Evolutionary conservation across 2,329 filamentous ascomycete genomes (phyloP).

Genomic region (Ceratocystis eucalypticola): DNA sequence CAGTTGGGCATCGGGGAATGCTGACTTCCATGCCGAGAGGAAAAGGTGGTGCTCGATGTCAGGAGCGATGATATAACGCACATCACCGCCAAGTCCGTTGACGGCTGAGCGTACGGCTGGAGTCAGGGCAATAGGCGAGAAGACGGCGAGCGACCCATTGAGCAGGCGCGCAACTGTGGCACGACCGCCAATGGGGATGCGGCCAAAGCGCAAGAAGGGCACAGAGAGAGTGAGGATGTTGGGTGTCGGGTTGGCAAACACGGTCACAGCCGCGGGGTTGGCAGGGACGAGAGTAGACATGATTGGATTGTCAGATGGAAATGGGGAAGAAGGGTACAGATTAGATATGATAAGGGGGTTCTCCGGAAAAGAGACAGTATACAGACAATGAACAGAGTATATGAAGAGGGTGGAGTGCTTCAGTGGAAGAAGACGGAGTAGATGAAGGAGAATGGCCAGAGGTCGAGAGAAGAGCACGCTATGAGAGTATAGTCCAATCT

Average conservation of each 20-base stretch:
- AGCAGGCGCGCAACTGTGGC: conserved; percentile 74
- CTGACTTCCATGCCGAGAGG: conserved; percentile 68
- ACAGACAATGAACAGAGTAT: background rate
- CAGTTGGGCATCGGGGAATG: conserved; percentile 64
- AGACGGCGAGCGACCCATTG: conserved; percentile 68
- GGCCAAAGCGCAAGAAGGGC: conserved; percentile 72
- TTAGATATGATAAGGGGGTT: background rate
- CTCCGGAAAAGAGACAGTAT: background rate
- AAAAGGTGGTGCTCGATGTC: conserved; percentile 96
- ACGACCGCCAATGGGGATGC: conserved; percentile 70
- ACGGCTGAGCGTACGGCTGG: conserved; percentile 54
- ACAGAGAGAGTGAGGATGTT: conserved; percentile 66
- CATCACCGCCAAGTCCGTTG: conserved; percentile 49
- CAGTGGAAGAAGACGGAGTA: no score
- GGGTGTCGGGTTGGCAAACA: conserved; percentile 72
- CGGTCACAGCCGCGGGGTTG: conserved; percentile 73
- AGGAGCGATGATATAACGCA: conserved; percentile 74
- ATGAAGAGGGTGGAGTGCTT: no score
- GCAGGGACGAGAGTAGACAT: conserved; percentile 40
- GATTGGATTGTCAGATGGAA: background rate
- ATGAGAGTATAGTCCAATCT: no score
- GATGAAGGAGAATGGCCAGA: no score
- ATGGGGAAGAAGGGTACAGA: background rate
- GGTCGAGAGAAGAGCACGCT: no score
- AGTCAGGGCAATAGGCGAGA: conserved; percentile 82